phyloP scores from a whole-genome alignment of 202 grass and related monocot species.

The Miscanthus sacchariflorus region DNA sequence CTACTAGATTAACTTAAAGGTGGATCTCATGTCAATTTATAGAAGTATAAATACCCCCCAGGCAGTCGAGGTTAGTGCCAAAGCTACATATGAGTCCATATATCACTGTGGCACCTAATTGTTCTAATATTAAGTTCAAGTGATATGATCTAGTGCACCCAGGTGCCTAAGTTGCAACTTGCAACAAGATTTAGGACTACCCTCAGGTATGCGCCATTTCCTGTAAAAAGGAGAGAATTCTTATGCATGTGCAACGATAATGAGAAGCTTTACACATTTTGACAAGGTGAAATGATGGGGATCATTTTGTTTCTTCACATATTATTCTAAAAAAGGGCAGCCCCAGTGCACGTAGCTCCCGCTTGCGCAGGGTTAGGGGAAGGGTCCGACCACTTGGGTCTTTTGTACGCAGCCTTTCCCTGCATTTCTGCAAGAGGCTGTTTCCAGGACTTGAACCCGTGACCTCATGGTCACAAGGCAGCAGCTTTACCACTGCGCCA shows the following conservation, averaged over 20 bases:
- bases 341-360: too few relatives aligned
- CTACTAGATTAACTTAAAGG: not conserved
- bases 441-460: too few relatives aligned
- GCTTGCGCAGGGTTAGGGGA: too few relatives aligned
- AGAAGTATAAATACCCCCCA: not conserved
- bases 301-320: not conserved
- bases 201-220: not conserved
- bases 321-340: constrained; percentile 2
- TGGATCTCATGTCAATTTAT: not conserved
- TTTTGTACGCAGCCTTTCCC: too few relatives aligned
- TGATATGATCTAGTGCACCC: constrained; percentile 33
- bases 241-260: not conserved
- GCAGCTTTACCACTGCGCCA: too few relatives aligned
- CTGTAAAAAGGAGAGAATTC: not conserved
- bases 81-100: not conserved
- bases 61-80: not conserved
- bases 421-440: too few relatives aligned
- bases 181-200: constrained; percentile 14
- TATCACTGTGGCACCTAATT: not conserved
- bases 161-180: constrained; percentile 22
- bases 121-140: constrained; percentile 16
- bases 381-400: too few relatives aligned
- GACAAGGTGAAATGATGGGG: not conserved
- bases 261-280: not conserved
- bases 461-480: too few relatives aligned